Conservation (phyloP, 345 rosid genomes). For the Clausena lansium region DNA sequence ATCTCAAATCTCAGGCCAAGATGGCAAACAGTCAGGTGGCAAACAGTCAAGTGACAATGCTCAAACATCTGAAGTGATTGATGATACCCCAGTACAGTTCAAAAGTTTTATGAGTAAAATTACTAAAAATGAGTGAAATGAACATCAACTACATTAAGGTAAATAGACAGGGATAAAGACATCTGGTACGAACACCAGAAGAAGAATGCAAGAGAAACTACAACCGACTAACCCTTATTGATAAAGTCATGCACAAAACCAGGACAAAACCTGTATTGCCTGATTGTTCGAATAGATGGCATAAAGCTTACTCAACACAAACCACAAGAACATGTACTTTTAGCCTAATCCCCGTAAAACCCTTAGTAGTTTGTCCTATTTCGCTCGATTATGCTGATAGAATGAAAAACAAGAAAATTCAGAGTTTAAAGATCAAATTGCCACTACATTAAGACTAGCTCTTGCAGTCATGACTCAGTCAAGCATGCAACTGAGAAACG, state of each 20-base stretch:
- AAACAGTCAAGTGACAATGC: background rate
- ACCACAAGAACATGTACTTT: background rate
- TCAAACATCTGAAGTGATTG: background rate
- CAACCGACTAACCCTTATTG: background rate
- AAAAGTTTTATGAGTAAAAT: background rate
- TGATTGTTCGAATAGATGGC: background rate
- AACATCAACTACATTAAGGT: background rate
- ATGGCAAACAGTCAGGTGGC: background rate
- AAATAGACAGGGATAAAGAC: background rate
- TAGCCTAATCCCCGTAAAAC: background rate
- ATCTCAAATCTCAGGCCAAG: conserved; percentile 15
- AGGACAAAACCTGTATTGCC: background rate
- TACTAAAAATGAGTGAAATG: background rate
- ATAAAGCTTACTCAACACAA: background rate
- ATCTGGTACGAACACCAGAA: background rate
- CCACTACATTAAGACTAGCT: background rate
- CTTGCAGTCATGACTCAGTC: background rate
- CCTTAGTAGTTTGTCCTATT: background rate
- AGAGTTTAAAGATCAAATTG: background rate
- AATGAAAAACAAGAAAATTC: background rate
- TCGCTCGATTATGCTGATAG: background rate
- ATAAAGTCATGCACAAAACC: background rate
- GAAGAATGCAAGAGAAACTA: no score
- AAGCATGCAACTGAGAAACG: background rate
- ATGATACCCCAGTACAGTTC: background rate